Conservation (phyloP, 176 grass and related monocot species). For the Dendrocalamus sinicus region DNA sequence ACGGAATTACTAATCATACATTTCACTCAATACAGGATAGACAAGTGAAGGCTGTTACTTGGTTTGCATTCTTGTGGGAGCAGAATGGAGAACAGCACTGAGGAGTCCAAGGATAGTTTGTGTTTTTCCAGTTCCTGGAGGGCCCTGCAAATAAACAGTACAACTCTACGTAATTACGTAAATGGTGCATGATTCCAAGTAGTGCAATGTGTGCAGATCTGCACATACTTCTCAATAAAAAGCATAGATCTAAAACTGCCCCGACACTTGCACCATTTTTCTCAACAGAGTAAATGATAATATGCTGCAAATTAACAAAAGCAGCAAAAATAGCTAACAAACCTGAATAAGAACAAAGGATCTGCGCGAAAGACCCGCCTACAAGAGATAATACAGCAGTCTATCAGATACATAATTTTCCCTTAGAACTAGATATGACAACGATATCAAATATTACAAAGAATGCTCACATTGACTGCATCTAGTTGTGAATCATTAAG, state of each 20-base stretch:
- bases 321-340: conserved; percentile 25
- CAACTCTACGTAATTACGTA: not conserved
- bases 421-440: conserved; percentile 15
- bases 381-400: conserved; percentile 47
- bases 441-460: conserved; percentile 29
- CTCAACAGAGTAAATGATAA: conserved; percentile 21
- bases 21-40: conserved; percentile 23
- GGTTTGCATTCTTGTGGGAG: conserved; percentile 70
- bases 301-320: conserved; percentile 35
- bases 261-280: not conserved
- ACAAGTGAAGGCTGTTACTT: conserved; percentile 60
- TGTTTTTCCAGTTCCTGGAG: conserved; percentile 97
- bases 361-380: conserved; percentile 95
- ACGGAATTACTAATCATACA: conserved; percentile 2
- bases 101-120: conserved; percentile 99
- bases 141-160: conserved; percentile 68
- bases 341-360: conserved; percentile 99
- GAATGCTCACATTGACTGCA: conserved; percentile 79
- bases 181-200: conserved; percentile 10
- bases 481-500: conserved; percentile 91
- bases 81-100: conserved; percentile 95
- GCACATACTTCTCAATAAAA: conserved; percentile 32
- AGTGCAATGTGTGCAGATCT: conserved; percentile 13
- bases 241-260: conserved; percentile 23
- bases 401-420: conserved; percentile 29